phyloP scores from a whole-genome alignment of 768 basidiomycete genomes.

The Xerocomus spinulosus region DNA sequence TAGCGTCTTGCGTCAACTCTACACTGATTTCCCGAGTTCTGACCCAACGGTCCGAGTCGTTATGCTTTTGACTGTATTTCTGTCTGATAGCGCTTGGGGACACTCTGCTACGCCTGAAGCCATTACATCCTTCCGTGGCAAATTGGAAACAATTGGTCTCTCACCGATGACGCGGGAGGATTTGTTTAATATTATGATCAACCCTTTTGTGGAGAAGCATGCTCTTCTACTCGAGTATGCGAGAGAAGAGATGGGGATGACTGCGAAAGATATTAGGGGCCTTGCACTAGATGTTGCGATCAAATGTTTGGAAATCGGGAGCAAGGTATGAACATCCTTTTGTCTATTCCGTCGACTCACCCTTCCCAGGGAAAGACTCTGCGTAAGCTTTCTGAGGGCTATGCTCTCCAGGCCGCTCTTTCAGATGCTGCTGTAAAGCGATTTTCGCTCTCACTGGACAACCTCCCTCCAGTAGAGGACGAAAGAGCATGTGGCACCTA shows the following conservation, averaged over 20 bases:
- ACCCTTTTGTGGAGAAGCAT: constrained; percentile 65
- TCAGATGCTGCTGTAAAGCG: constrained; percentile 43
- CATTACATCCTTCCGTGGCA: constrained; percentile 37
- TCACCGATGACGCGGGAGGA: constrained; percentile 55
- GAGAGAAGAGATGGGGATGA: constrained; percentile 40
- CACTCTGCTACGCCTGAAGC: constrained; percentile 28
- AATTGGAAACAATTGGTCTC: constrained; percentile 53
- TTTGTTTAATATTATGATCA: constrained; percentile 57
- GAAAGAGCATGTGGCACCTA: constrained; percentile 41
- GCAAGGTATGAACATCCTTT: constrained; percentile 33
- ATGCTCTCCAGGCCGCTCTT: constrained; percentile 43
- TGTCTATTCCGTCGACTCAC: constrained; percentile 8
- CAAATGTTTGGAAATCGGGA: constrained; percentile 57
- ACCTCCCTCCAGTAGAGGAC: constrained; percentile 53
- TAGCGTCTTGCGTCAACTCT: constrained; percentile 56
- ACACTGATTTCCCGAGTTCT: constrained; percentile 59
- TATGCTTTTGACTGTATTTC: constrained; percentile 67
- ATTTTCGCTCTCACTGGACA: constrained; percentile 49
- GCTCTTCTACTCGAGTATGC: constrained; percentile 49
- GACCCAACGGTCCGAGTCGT: constrained; percentile 62
- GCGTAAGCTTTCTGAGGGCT: constrained; percentile 48
- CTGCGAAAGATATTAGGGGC: constrained; percentile 36
- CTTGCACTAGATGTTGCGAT: constrained; percentile 58
- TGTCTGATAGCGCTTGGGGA: constrained; percentile 28
- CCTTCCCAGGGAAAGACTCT: constrained; percentile 59